Conservation (phyloP, 257 asterid species). For the Striga asiatica region DNA sequence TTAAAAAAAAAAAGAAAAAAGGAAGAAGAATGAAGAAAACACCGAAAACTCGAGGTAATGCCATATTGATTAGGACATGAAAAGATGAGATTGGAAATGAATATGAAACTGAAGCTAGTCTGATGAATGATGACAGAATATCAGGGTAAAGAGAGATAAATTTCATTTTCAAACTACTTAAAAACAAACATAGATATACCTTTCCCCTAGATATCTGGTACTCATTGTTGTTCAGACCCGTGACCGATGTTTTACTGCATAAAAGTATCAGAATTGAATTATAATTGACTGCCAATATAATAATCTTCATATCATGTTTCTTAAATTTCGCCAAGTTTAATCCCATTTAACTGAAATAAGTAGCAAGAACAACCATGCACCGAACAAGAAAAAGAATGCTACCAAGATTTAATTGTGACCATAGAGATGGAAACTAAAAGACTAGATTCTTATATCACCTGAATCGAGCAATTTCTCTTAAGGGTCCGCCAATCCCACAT, state of each 20-base stretch:
- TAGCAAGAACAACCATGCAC: no score
- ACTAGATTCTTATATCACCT: conserved; percentile 32
- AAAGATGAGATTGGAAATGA: no score
- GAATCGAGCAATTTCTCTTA: conserved; percentile 90
- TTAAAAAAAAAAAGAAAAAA: not conserved
- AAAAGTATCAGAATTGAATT: conserved; percentile 9
- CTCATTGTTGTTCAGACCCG: conserved; percentile 95
- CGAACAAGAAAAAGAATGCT: no score
- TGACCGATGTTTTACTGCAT: conserved; percentile 74
- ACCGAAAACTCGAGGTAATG: no score
- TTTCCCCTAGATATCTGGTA: conserved; percentile 90
- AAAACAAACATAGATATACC: conserved; percentile 32
- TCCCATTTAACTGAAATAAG: no score
- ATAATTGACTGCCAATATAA: conserved; percentile 3
- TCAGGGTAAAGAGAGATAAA: not conserved
- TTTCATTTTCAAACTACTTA: not conserved
- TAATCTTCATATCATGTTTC: no score
- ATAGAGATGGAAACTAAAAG: not conserved
- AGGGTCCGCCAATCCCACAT: conserved; percentile 97
- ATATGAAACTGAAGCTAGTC: no score
- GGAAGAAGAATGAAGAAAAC: no score
- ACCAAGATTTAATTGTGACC: no score
- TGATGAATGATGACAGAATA: no score
- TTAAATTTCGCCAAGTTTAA: no score
- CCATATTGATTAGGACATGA: no score